These are phyloP conservation scores for Neurospora sp. DNA, from an alignment of 495 filamentous ascomycete genomes.

Conservation along the genomic window DNA sequence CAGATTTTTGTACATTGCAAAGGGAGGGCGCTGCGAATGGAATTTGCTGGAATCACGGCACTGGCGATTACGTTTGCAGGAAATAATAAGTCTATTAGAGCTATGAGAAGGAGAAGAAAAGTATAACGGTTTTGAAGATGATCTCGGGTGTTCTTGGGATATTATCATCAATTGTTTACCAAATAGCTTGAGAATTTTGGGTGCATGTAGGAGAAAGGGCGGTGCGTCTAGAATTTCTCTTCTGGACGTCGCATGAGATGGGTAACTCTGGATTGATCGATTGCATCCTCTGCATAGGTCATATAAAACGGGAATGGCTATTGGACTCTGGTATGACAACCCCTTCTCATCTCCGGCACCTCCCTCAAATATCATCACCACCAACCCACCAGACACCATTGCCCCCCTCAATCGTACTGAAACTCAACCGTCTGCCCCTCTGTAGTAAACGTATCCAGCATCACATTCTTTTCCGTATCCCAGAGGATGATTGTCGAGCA, in stretches of 20 bases:
- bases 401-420: not conserved
- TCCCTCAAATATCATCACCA: not conserved
- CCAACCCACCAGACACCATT: not conserved
- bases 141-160: too few species aligned
- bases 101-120: too few species aligned
- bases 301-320: not conserved
- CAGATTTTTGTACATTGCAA: too few species aligned
- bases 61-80: too few species aligned
- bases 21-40: too few species aligned
- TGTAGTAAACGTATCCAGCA: not conserved
- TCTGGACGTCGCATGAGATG: not conserved
- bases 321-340: not conserved
- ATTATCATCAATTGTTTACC: too few species aligned
- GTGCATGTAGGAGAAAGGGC: too few species aligned
- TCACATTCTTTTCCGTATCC: not conserved
- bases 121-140: too few species aligned
- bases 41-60: too few species aligned
- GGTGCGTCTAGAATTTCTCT: not conserved
- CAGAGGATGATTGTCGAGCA: not conserved
- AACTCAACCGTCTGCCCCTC: not conserved
- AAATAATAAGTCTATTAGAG: too few species aligned
- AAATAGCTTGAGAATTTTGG: too few species aligned
- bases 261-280: not conserved
- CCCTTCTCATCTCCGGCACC: not conserved
- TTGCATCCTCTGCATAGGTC: not conserved